Conservation (phyloP, 352 stramenopile genomes). For the Pythium rhizo-oryzae region DNA sequence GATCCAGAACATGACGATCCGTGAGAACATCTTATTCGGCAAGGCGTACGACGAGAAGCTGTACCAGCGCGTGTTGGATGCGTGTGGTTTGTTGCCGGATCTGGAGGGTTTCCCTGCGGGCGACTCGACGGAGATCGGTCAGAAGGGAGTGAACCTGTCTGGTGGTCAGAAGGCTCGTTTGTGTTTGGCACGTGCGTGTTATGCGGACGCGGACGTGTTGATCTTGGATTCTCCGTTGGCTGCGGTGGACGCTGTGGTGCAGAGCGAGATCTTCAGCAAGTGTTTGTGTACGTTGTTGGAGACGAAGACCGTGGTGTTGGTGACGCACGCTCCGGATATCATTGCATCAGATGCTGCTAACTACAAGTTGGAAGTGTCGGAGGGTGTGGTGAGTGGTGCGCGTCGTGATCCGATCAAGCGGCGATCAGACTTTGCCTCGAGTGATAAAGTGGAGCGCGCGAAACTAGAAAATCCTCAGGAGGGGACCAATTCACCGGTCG, state of each 20-base stretch:
- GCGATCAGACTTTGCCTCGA: conserved; percentile 4
- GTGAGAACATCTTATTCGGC: conserved; percentile 96
- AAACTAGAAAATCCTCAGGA: too few species aligned
- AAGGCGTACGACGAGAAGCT: conserved; percentile 44
- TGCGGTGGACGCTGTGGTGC: too few species aligned
- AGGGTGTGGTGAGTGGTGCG: not conserved
- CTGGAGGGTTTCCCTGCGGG: conserved; percentile 79
- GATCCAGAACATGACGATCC: conserved; percentile 95
- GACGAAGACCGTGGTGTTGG: conserved; percentile 84
- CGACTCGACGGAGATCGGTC: conserved; percentile 95
- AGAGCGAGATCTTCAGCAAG: conserved; percentile 89
- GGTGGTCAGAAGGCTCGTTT: conserved; percentile 92
- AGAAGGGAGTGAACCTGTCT: conserved; percentile 95
- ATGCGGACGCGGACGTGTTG: conserved; percentile 62
- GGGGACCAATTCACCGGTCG: too few species aligned
- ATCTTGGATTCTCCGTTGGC: conserved; percentile 94
- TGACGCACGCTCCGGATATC: conserved; percentile 90
- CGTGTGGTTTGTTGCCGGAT: conserved; percentile 88
- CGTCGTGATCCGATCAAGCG: not conserved
- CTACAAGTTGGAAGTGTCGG: conserved; percentile 19
- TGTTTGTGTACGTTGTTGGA: conserved; percentile 45
- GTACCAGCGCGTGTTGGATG: conserved; percentile 63
- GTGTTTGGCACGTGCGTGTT: conserved; percentile 69
- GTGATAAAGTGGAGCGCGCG: conserved; percentile 73
- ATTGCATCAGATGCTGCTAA: conserved; percentile 34